Evolutionary conservation across 768 basidiomycete species (phyloP).

Genomic region (Auriculariales sp.): DNA sequence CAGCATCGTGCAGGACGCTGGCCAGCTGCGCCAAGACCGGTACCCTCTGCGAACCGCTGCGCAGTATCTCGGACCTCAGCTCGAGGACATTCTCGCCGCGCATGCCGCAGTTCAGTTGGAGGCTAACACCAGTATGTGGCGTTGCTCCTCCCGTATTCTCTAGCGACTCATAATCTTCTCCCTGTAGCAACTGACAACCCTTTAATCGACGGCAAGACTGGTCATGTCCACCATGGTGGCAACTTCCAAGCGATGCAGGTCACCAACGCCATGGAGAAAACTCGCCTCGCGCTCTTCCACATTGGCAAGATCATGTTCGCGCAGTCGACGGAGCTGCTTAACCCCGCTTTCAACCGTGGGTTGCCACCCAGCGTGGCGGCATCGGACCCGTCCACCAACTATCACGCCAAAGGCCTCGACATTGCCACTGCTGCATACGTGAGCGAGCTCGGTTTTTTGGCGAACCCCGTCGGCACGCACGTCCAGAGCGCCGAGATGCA

Average conservation of each 20-base stretch:
- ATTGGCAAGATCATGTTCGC: slow-evolving; percentile 56
- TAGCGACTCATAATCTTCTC: background rate
- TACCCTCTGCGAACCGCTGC: slow-evolving; percentile 62
- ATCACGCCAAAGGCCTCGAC: slow-evolving; percentile 74
- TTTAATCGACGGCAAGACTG: slow-evolving; percentile 53
- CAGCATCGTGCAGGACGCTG: slow-evolving; percentile 55
- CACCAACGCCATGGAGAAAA: slow-evolving; percentile 80
- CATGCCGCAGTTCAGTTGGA: slow-evolving; percentile 52
- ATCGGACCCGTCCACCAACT: slow-evolving; percentile 68
- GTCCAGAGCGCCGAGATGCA: slow-evolving; percentile 86
- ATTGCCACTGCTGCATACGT: slow-evolving; percentile 74
- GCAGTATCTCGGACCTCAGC: slow-evolving; percentile 76
- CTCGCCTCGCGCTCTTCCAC: slow-evolving; percentile 55
- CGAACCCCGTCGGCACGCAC: slow-evolving; percentile 72
- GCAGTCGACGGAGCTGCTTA: slow-evolving; percentile 57
- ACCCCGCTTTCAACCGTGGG: slow-evolving; percentile 74
- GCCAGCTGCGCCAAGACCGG: slow-evolving; percentile 67
- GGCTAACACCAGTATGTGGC: slow-evolving; percentile 61
- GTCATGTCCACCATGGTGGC: slow-evolving; percentile 63
- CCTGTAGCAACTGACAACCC: slow-evolving; percentile 76
- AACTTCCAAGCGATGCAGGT: slow-evolving; percentile 86
- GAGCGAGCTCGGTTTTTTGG: slow-evolving; percentile 67
- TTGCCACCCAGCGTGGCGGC: slow-evolving; percentile 68
- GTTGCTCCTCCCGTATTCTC: background rate
- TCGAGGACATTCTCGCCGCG: slow-evolving; percentile 62